Percentiles rank a stretch among this genome's conserved stretches.
These are phyloP conservation scores for Medakamo hakoo DNA, from an alignment of 139 green algal genomes.

Conservation along the genomic window DNA sequence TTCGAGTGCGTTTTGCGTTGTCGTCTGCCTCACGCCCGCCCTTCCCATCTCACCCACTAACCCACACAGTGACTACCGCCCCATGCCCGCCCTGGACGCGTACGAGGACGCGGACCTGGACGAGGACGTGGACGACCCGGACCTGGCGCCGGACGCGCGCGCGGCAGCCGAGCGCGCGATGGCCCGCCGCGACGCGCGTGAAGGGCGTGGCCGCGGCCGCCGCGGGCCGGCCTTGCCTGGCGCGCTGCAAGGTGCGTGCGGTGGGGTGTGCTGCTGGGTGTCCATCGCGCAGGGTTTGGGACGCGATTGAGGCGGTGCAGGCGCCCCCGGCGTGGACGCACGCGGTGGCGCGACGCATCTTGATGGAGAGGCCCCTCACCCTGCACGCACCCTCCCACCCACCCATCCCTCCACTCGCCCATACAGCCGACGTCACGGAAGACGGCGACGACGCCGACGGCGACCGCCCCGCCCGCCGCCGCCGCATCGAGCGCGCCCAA, in stretches of 20 bases:
- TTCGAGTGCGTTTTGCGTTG: no score
- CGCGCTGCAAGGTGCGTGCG: conserved; percentile 31
- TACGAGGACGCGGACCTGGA: conserved; percentile 80
- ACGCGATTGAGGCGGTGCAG: background rate
- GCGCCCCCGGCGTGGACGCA: background rate
- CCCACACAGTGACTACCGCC: conserved; percentile 76
- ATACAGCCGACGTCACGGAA: conserved; percentile 27
- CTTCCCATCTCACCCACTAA: background rate
- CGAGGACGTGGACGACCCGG: conserved; percentile 42
- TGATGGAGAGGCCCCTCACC: no score
- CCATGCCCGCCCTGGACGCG: conserved; percentile 62
- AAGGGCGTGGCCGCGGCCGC: conserved; percentile 14
- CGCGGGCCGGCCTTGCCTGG: conserved; percentile 28
- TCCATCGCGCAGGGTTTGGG: no score
- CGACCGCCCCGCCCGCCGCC: conserved; percentile 19
- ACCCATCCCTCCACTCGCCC: background rate
- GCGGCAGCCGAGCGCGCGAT: conserved; percentile 61
- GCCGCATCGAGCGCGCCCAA: conserved; percentile 30
- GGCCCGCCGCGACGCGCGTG: conserved; percentile 30
- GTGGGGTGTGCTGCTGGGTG: background rate
- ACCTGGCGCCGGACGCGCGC: conserved; percentile 39
- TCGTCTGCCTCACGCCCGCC: no score
- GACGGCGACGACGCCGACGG: conserved; percentile 25
- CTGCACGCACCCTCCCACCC: background rate
- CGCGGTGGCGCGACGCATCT: background rate